These are phyloP conservation scores for Luffa acutangula DNA, from an alignment of 306 rosid genomes.

Conservation along the genomic window DNA sequence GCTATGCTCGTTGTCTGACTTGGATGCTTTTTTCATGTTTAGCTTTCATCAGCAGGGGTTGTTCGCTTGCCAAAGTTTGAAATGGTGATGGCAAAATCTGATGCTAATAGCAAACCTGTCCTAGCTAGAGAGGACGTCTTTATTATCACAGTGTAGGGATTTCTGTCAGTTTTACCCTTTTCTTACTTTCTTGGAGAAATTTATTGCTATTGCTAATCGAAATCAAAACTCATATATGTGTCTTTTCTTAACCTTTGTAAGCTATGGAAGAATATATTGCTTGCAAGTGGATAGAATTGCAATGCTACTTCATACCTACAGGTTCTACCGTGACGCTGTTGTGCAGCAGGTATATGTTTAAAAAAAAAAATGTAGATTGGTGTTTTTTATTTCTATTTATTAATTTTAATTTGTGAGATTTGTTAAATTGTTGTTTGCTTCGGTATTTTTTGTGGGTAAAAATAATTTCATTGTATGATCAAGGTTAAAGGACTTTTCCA, in stretches of 20 bases:
- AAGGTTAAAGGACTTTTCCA: neutral
- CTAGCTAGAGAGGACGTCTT: constrained; percentile 80
- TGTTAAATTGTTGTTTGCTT: neutral
- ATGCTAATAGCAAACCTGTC: constrained; percentile 79
- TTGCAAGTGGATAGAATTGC: constrained; percentile 93
- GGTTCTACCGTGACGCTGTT: constrained; percentile 96
- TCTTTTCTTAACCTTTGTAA: constrained; percentile 22
- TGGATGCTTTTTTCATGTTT: constrained; percentile 16
- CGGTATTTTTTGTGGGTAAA: neutral
- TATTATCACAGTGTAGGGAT: constrained; percentile 72
- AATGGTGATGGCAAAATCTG: constrained; percentile 93
- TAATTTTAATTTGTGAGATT: too few relatives aligned
- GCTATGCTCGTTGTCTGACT: constrained; percentile 23
- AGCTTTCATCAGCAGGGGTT: constrained; percentile 92
- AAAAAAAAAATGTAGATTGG: neutral
- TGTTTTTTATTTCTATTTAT: too few relatives aligned
- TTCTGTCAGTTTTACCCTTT: constrained; percentile 10
- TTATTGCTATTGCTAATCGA: constrained; percentile 10
- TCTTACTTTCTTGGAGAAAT: neutral
- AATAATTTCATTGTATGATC: neutral
- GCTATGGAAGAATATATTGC: constrained; percentile 98
- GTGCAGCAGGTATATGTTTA: constrained; percentile 73
- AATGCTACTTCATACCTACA: constrained; percentile 81
- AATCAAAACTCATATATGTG: constrained; percentile 8
- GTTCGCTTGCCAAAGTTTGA: constrained; percentile 94